These are phyloP conservation scores for Gossypium turneri DNA, from an alignment of 345 rosid species.

Conservation along the genomic window DNA sequence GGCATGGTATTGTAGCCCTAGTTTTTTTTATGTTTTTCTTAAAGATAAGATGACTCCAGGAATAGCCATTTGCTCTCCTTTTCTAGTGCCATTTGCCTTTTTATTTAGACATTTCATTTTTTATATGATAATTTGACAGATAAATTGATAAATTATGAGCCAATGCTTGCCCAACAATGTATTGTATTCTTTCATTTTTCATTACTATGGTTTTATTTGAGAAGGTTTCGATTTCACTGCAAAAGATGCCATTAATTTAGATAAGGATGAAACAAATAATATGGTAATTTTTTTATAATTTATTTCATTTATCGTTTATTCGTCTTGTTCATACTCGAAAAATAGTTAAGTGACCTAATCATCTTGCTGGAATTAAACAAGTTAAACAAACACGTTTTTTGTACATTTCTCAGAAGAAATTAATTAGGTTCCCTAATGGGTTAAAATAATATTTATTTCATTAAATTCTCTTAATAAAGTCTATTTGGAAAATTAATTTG, in stretches of 20 bases:
- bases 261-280: neutral
- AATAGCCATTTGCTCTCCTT: neutral
- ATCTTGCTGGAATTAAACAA: neutral
- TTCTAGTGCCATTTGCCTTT: neutral
- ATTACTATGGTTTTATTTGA: neutral
- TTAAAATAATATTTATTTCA: neutral
- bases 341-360: neutral
- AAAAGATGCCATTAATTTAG: conserved; percentile 7
- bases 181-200: neutral
- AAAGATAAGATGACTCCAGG: neutral
- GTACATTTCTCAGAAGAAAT: neutral
- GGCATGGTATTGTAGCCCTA: too few species aligned
- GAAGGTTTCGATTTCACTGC: neutral
- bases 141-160: conserved; percentile 3
- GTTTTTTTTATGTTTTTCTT: too few species aligned
- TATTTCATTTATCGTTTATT: neutral
- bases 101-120: neutral
- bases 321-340: conserved; percentile 14
- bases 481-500: conserved; percentile 12
- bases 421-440: conserved; percentile 10
- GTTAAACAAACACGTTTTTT: neutral
- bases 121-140: conserved; percentile 4
- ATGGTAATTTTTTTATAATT: neutral
- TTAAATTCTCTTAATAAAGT: neutral
- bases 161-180: neutral